Percentiles rank a stretch among this genome's conserved stretches.
Evolutionary conservation across 2,329 filamentous ascomycete genomes (phyloP).

Genomic region (Paraphaeosphaeria sporulosa): DNA sequence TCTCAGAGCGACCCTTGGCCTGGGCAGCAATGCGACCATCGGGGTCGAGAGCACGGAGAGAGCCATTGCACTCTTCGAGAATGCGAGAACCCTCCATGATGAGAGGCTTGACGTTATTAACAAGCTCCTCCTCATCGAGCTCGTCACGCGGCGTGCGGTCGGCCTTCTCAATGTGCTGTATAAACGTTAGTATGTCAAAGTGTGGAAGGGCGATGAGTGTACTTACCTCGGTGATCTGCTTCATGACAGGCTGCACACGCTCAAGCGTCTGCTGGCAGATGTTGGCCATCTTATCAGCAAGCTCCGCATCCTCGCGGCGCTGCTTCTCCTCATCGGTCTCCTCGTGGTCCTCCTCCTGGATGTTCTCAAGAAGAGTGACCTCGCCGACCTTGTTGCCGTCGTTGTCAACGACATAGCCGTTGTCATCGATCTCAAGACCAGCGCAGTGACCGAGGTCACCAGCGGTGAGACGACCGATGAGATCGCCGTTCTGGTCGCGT

Average conservation of each 20-base stretch:
- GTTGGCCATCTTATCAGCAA: conserved; percentile 76
- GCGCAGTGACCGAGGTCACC: conserved; percentile 61
- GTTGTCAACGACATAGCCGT: conserved; percentile 61
- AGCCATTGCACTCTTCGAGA: conserved; percentile 84
- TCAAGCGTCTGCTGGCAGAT: conserved; percentile 83
- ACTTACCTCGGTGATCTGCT: conserved; percentile 80
- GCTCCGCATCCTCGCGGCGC: conserved; percentile 71
- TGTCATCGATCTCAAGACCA: conserved; percentile 61
- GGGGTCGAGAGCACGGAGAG: conserved; percentile 86
- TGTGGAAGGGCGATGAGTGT: conserved; percentile 3
- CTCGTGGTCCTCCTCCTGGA: conserved; percentile 64
- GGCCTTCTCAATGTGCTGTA: conserved; percentile 76
- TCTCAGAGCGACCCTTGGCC: conserved; percentile 80
- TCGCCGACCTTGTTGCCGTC: conserved; percentile 70
- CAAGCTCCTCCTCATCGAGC: conserved; percentile 87
- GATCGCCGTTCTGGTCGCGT: conserved; percentile 59
- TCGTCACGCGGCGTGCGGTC: conserved; percentile 85
- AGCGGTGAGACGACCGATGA: conserved; percentile 59
- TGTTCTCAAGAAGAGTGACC: conserved; percentile 68
- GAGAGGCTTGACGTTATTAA: conserved; percentile 84
- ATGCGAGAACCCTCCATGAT: conserved; percentile 87
- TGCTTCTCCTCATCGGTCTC: conserved; percentile 56
- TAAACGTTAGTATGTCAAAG: conserved; percentile 33
- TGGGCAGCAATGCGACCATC: conserved; percentile 85
- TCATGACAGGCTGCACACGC: conserved; percentile 83